A percentile compares a stretch with the other conserved stretches of the same genome.
phyloP scores from a whole-genome alignment of 768 basidiomycete genomes.

The Hygrocybe punicea region DNA sequence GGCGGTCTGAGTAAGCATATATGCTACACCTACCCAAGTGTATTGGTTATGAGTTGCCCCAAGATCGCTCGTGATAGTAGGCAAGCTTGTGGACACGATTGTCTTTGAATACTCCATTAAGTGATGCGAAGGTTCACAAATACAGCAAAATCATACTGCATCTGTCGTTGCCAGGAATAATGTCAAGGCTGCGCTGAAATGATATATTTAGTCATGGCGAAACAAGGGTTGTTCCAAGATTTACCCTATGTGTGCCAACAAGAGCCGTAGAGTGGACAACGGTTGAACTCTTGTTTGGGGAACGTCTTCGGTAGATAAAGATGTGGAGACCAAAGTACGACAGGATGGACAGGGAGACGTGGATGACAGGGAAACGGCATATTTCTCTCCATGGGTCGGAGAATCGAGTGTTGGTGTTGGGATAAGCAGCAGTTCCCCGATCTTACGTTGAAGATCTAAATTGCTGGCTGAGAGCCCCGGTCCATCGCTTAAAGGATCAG shows the following conservation, averaged over 20 bases:
- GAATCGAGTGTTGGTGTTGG: not conserved
- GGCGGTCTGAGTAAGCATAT: constrained; percentile 83
- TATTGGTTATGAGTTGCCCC: constrained; percentile 67
- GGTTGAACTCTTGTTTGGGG: constrained; percentile 17
- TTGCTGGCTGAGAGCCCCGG: not conserved
- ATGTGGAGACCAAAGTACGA: constrained; percentile 23
- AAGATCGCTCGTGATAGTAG: constrained; percentile 73
- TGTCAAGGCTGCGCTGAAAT: constrained; percentile 65
- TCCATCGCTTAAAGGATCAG: not conserved
- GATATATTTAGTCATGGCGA: not conserved
- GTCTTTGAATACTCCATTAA: constrained; percentile 32
- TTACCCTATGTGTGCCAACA: constrained; percentile 70
- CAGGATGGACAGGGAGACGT: constrained; percentile 26
- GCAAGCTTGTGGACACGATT: constrained; percentile 80
- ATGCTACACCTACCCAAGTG: constrained; percentile 82
- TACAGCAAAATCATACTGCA: constrained; percentile 48
- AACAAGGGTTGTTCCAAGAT: constrained; percentile 10
- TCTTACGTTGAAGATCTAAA: not conserved
- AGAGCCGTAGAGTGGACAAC: constrained; percentile 55
- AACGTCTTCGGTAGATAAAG: constrained; percentile 30
- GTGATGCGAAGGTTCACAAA: not conserved
- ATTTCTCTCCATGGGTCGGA: not conserved
- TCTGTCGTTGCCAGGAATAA: constrained; percentile 86
- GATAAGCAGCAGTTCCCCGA: not conserved
- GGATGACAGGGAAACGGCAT: not conserved